Base-by-base conservation (phyloP, 1,139 yeast genomes). In the Hyphopichia fennica region DNA sequence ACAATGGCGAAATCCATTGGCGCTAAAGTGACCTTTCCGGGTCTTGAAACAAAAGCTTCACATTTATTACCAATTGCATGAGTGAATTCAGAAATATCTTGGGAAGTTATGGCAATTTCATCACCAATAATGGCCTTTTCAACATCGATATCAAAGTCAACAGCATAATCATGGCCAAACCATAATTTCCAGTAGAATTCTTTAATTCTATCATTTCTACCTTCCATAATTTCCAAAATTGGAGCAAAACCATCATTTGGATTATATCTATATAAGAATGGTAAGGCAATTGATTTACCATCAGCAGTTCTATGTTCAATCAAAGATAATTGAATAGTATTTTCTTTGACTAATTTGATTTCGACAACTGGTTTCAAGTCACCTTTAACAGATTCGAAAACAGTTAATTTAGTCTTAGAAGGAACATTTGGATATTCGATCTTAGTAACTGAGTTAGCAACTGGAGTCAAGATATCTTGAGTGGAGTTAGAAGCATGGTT, bases 1-100 rank as follows among this genome's bases (percentile, higher is more conserved):
- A 95, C 98, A 67, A 93, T 93, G 41, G 99, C 98, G 62, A 91
- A 95, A 75, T 93, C 99, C 98, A 93, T 93, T 59, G 99, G 99
- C 41, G 99, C 99, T 57, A 82, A 77, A 46, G 90, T 83, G 40
- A 77, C 78, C 69, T 87, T 86, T 53, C 95, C 96, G 41, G 88
- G 81, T 74, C 96, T 84, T 48, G 84, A 79, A 49, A 91, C 96
- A 57, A 90, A 93, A 45, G 96, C 96, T 69, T 91, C 98, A 67
- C 96, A 90, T 54, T 87, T 87, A 80, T 93, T 93, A 58, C 97
- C 97, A 64, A 93, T 88, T 48, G 98, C 97, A 58, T 91, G 97
- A 34, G 96, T 91, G 65, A 93, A 89, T 65, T 91, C 96, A 51
- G 91, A 79, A 62, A 93, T 87, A 50, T 82, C 89, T 67, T 84